Base-by-base conservation (phyloP, 2,329 filamentous ascomycete genomes). In the Alternaria longipes region DNA sequence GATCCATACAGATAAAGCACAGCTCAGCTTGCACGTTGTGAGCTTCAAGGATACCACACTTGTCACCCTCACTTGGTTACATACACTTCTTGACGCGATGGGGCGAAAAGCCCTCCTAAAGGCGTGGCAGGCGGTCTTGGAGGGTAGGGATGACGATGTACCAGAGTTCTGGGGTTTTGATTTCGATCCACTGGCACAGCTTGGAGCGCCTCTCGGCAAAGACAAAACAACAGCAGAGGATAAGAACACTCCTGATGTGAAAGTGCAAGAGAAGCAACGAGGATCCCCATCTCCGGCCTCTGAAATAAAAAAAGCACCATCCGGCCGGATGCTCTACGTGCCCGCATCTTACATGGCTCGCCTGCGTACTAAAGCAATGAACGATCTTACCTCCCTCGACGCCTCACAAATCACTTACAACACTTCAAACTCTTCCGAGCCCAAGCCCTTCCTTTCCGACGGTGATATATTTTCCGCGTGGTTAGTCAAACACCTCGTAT, bases 41-140 rank as follows among this genome's bases (percentile, higher is more conserved):
- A 68, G 64, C 8, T 74, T 74, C 51, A 59, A 59, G 5, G 68
- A 75, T 49, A 63, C 66, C 1, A 74, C 73, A 0, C 40, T 74
- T 9, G 56, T 74, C 16, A 67, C 67, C 1, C 26, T 75, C 2
- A 66, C 62, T 30, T 74, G 66, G 65, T 60, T 64, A 7, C 73
- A 75, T 46, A 66, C 62, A 3, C 55, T 72, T 2, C 54, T 70
- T 12, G 72, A 75, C 55, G 69, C 59, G 2, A 54, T 74, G 40
- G 72, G 71, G 9, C 55, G 46, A 2, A 41, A 62, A 24, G 42
- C 36, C 5, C 51, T 75, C 16, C 49, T 74, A 8, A 56, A 57
- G 24, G 69, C 69, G 9, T 75, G 72, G 73, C 54, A 51, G 16
- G 62, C 63, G 14, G 59, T 74, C 14, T 59, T 75, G n/a, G 55